Base-by-base conservation (phyloP, 2,329 filamentous ascomycete species). In the Penicillium sp. region DNA sequence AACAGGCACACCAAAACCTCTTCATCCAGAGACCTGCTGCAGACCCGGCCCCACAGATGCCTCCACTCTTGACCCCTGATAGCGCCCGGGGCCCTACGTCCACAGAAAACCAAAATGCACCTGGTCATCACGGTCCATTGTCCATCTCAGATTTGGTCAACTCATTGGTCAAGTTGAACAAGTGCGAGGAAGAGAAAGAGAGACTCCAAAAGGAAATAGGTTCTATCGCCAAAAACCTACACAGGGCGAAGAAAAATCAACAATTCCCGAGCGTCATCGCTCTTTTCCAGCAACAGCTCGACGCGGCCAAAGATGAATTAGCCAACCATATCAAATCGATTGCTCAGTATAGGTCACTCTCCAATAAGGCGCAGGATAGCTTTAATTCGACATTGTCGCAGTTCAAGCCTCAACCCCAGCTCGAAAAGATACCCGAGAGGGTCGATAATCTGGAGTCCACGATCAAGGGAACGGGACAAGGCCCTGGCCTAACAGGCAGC, bases 151-250 rank as follows among this genome's bases (percentile, higher is more conserved):
- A 42, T 15, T 21, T 51, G 12, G 32, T 51, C 31, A 51, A 22
- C 13, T 51, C 43, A 17, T 19, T 46, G n/a, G 37, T 47, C 15
- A 47, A 42, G 34, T 19, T 28, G 19, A 38, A 34, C 8, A 60
- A 58, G 28, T 47, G 64, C 7, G 59, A 65, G 8, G 54, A 64
- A 2, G 57, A 59, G 32, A 62, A 53, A 42, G 53, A 57, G 9
- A 62, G 57, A 24, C 45, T 67, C 6, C 54, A 65, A 19, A 61
- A 58, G 22, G 63, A 59, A 32, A 57, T 65, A 17, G 62, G 67
- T 0, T 59, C 61, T 4, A 54, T 77, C 6, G 64, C 69, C 15
- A 58, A 69, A 34, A 61, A 71, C 40, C 29, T 77, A 4, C 57
- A 57, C 60, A 56, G 55, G 57, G 63, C 17, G 53, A 50, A 35